Conservation (phyloP, 345 rosid genomes). For the Arabidopsis arenosa region DNA sequence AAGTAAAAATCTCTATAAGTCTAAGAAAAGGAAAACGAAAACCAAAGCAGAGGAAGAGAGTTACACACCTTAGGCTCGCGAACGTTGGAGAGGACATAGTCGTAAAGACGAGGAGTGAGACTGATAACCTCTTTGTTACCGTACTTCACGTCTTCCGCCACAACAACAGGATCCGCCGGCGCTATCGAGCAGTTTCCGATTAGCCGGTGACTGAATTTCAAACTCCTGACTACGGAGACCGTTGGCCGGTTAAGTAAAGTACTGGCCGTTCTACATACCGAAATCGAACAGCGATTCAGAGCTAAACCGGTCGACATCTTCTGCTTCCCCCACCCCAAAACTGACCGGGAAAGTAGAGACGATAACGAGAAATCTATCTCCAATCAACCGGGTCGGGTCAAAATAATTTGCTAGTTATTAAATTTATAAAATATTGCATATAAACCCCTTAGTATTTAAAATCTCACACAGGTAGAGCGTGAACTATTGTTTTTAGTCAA, state of each 20-base stretch:
- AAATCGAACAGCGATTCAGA: slow-evolving; percentile 35
- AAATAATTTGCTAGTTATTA: not conserved
- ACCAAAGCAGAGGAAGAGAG: not conserved
- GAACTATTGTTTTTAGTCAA: not conserved
- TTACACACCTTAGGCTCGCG: slow-evolving; percentile 72
- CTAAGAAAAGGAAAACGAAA: slow-evolving; percentile 13
- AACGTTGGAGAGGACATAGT: slow-evolving; percentile 80
- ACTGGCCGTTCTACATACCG: slow-evolving; percentile 28
- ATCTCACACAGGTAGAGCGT: not conserved
- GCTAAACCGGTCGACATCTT: slow-evolving; percentile 42
- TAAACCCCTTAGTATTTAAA: not conserved
- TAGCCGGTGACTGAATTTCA: slow-evolving; percentile 36
- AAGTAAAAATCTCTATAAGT: not conserved
- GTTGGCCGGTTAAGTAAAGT: slow-evolving; percentile 16
- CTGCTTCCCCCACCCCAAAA: not conserved
- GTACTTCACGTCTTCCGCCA: slow-evolving; percentile 70
- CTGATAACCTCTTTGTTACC: slow-evolving; percentile 78
- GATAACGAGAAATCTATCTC: not conserved
- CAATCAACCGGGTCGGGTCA: slow-evolving; percentile 27
- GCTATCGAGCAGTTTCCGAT: slow-evolving; percentile 46
- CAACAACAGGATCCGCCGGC: slow-evolving; percentile 47
- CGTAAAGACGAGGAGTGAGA: slow-evolving; percentile 77
- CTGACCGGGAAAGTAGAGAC: not conserved
- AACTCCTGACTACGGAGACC: slow-evolving; percentile 22
- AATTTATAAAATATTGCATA: slow-evolving; percentile 1